Percentiles rank a stretch among this genome's conserved stretches.
phyloP scores from a whole-genome alignment of 1,284 basidiomycete species.

The Taiwanofungus camphoratus region DNA sequence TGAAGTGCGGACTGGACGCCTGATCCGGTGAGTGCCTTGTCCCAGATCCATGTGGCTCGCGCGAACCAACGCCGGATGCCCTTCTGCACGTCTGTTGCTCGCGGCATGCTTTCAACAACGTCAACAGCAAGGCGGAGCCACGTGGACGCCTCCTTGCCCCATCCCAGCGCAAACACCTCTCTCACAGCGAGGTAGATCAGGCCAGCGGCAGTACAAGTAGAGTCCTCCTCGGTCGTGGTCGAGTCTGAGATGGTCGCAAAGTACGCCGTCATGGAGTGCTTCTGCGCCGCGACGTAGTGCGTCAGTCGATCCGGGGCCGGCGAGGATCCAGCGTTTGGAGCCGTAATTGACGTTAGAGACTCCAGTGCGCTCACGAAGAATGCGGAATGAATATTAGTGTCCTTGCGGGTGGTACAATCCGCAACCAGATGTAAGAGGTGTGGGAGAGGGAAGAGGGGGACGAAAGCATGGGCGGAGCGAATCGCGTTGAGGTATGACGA shows the following conservation, averaged over 20 bases:
- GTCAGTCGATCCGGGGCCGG: not conserved
- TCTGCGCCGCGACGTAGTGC: not conserved
- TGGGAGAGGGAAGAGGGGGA: conserved; percentile 1
- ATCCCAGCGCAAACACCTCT: not conserved
- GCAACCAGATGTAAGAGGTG: not conserved
- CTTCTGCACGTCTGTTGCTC: not conserved
- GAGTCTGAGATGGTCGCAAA: not conserved
- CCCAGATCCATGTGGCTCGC: not conserved
- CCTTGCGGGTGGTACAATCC: not conserved
- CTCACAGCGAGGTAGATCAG: not conserved
- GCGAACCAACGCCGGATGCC: not conserved
- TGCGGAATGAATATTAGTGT: not conserved
- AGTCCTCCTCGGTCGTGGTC: not conserved
- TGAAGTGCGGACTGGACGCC: not conserved
- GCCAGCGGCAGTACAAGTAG: not conserved
- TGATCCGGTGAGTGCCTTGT: not conserved
- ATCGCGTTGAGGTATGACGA: no score
- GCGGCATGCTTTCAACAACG: not conserved
- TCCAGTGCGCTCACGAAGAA: conserved; percentile 1
- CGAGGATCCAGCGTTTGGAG: not conserved
- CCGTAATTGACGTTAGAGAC: not conserved
- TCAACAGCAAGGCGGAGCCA: not conserved
- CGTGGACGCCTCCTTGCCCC: not conserved
- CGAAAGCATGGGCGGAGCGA: not conserved
- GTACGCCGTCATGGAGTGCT: not conserved